phyloP scores from a whole-genome alignment of 495 filamentous ascomycete species.

The Penicillium parvum region DNA sequence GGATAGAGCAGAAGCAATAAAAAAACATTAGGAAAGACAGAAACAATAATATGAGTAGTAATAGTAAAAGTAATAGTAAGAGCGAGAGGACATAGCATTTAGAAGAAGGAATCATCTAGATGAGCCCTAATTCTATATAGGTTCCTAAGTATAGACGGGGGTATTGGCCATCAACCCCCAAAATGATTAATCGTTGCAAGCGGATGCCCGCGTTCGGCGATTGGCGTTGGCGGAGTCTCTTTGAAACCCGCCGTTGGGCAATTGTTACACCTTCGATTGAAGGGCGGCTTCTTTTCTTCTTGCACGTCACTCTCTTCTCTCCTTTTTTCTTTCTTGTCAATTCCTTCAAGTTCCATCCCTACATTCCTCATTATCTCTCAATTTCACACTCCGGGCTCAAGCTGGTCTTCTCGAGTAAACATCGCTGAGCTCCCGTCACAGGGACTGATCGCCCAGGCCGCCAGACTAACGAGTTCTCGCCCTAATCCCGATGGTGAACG shows the following conservation, averaged over 20 bases:
- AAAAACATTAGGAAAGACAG: too few species aligned
- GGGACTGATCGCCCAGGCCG: constrained; percentile 2
- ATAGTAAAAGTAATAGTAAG: too few species aligned
- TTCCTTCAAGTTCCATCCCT: neutral
- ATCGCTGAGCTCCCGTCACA: constrained; percentile 1
- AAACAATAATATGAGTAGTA: too few species aligned
- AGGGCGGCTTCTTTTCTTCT: constrained; percentile 6
- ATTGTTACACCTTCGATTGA: constrained; percentile 3
- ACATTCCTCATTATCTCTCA: neutral
- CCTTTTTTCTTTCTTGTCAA: neutral
- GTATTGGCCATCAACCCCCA: neutral
- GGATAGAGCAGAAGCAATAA: too few species aligned
- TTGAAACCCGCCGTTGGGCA: neutral
- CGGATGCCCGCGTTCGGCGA: constrained; percentile 26
- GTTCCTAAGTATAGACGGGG: too few species aligned
- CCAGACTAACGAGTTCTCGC: too few species aligned
- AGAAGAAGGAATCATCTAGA: too few species aligned
- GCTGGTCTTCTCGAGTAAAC: constrained; percentile 9
- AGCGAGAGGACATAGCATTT: too few species aligned
- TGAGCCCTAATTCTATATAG: too few species aligned
- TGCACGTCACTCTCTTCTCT: neutral
- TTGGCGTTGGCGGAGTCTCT: too few species aligned
- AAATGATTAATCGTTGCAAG: constrained; percentile 16
- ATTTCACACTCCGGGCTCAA: neutral
- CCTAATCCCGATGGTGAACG: constrained; percentile 24